Evolutionary conservation across 2,329 filamentous ascomycete genomes (phyloP).

Genomic region (Colletotrichum australisinense): DNA sequence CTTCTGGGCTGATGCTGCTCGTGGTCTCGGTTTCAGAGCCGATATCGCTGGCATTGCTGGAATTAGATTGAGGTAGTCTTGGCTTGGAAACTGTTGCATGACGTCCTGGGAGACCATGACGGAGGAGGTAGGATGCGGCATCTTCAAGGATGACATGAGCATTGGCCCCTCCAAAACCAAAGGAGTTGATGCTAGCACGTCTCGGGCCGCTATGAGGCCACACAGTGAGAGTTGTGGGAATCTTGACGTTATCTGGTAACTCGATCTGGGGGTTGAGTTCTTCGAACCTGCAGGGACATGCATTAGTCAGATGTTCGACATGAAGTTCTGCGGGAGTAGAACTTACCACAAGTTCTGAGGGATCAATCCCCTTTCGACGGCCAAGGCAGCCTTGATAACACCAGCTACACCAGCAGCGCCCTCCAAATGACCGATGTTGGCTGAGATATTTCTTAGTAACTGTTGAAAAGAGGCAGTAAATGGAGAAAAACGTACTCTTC

Average conservation of each 20-base stretch:
- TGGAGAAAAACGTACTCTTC: constrained; percentile 47
- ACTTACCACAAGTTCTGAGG: constrained; percentile 53
- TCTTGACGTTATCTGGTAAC: constrained; percentile 35
- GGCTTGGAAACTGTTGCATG: constrained; percentile 7
- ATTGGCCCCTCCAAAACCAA: constrained; percentile 59
- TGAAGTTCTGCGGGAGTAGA: too few relatives aligned
- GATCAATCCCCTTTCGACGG: constrained; percentile 61
- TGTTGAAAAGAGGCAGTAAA: too few relatives aligned
- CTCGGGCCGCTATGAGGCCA: constrained; percentile 26
- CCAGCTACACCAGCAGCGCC: constrained; percentile 63
- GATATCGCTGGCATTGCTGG: not conserved
- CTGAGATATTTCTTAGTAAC: not conserved
- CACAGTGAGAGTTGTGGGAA: constrained; percentile 14
- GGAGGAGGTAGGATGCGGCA: constrained; percentile 27
- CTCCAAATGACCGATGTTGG: constrained; percentile 66
- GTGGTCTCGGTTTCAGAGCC: constrained; percentile 12
- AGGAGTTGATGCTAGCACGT: constrained; percentile 51
- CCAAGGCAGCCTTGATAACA: constrained; percentile 62
- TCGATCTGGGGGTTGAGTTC: constrained; percentile 40
- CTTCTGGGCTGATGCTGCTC: constrained; percentile 4
- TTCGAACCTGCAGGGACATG: constrained; percentile 29
- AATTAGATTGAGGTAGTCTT: not conserved
- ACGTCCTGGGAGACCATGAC: constrained; percentile 23
- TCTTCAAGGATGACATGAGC: constrained; percentile 53
- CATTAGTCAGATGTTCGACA: not conserved